Evolutionary conservation across 169 alveolate genomes (phyloP), one percentile per base, ranked within the genome.

Genomic region (Haemoproteus tartakovskyi): DNA sequence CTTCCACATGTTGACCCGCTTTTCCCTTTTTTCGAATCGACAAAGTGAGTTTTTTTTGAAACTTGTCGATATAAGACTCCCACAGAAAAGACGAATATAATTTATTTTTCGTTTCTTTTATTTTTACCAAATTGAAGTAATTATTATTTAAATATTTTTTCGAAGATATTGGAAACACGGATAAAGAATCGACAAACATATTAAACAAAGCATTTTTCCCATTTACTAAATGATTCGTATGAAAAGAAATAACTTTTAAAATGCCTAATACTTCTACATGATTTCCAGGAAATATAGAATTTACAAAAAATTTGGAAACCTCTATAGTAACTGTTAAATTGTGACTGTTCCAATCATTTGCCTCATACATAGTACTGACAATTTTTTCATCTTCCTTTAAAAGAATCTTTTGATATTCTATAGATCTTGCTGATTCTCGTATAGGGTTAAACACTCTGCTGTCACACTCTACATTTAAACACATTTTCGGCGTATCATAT

Each of bases 381-480:
- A 37, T 51, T 41, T 67, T 67, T 43, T 41, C 41, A 67, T 67
- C 56, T 67, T 67, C 82, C n/a, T 67, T 67, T 19, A 67, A 27
- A 22, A 67, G 27, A 18, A 67, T 52, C 27, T 54, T 67, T 52
- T 67, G 82, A 41, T 67, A 67, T 54, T 67, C 82, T 12, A 67
- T 6, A 11, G 82, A 67, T 54, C 56, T 67, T 9, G 82, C 82
- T 40, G 82, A 67, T 54, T 67, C 82, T 46, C 82, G 22, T 14
- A 67, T 36, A 2, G 82, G 82, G 6, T 16, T 16, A 22, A 67
- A 67, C 16, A 16, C 14, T 33, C 9, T 22, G 18, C 64, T n/a
- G 24, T 67, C 82, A 67, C 82, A 67, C 9, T 52, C 27, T 1
- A 12, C 14, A 2, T 40, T 67, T 3, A 47, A 27, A 19, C 82